These are phyloP conservation scores for Tagetes erecta DNA, from an alignment of 129 eudicot species.

Conservation along the genomic window DNA sequence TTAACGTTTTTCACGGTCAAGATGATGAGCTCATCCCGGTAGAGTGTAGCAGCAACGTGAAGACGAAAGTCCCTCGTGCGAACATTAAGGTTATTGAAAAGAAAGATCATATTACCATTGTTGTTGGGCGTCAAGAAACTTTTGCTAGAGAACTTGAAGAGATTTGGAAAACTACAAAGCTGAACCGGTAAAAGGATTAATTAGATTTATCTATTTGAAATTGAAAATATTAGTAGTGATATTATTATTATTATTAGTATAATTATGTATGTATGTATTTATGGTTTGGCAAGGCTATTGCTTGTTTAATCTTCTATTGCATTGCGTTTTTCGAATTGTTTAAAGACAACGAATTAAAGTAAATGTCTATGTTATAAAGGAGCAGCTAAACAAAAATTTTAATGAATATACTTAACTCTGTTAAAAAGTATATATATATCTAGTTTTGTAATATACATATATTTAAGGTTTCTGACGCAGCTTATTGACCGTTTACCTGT, in stretches of 20 bases:
- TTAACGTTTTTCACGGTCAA: slow-evolving; percentile 72
- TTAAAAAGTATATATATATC: too few relatives aligned
- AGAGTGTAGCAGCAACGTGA: slow-evolving; percentile 75
- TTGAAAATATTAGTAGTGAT: slow-evolving; percentile 25
- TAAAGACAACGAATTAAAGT: background rate
- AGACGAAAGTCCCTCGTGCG: slow-evolving; percentile 80
- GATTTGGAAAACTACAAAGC: slow-evolving; percentile 55
- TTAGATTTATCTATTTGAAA: slow-evolving; percentile 18
- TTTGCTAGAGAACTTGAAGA: slow-evolving; percentile 90
- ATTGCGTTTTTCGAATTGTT: slow-evolving; percentile 9
- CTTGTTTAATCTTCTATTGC: slow-evolving; percentile 25
- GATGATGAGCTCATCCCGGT: slow-evolving; percentile 92
- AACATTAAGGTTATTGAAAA: slow-evolving; percentile 63
- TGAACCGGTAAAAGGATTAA: slow-evolving; percentile 23
- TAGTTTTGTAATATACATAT: too few relatives aligned
- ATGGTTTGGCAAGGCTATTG: slow-evolving; percentile 23
- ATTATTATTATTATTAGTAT: slow-evolving; percentile 5
- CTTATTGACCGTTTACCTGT: too few relatives aligned
- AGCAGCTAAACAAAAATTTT: background rate
- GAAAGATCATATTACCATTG: slow-evolving; percentile 87
- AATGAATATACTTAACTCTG: background rate
- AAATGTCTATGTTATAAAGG: background rate
- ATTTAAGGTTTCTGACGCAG: too few relatives aligned
- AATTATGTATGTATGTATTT: slow-evolving; percentile 12
- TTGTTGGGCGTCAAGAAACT: slow-evolving; percentile 82